Conservation (phyloP, 2,329 filamentous ascomycete genomes). For the Exophiala xenobiotica region DNA sequence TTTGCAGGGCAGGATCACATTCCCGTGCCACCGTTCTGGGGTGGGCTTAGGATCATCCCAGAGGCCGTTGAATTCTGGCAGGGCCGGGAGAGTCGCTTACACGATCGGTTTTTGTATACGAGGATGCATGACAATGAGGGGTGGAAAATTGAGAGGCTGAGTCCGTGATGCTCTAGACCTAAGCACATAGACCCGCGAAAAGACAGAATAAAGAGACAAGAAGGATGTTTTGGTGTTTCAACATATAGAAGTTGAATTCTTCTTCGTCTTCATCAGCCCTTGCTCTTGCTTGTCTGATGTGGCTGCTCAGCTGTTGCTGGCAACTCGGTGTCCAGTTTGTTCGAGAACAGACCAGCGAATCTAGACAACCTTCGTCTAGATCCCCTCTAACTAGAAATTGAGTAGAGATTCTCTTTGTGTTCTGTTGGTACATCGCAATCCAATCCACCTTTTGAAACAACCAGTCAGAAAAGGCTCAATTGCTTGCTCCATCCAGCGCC, state of each 20-base stretch:
- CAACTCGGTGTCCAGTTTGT: constrained; percentile 5
- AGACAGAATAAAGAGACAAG: background rate
- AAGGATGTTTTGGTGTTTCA: constrained; percentile 3
- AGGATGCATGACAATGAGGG: constrained; percentile 49
- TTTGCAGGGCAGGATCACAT: constrained; percentile 78
- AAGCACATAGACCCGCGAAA: background rate
- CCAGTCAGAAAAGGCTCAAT: background rate
- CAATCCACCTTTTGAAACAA: constrained; percentile 2
- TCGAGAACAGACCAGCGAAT: constrained; percentile 11
- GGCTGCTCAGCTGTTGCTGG: constrained; percentile 13
- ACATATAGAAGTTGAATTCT: constrained; percentile 24
- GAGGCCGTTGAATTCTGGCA: constrained; percentile 95
- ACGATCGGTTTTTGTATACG: constrained; percentile 89
- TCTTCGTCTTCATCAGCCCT: constrained; percentile 16
- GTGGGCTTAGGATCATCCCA: constrained; percentile 80
- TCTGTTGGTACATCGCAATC: constrained; percentile 24
- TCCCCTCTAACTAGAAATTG: constrained; percentile 21
- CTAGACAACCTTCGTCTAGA: constrained; percentile 17
- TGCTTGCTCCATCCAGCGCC: constrained; percentile 16
- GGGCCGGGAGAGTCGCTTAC: constrained; percentile 81
- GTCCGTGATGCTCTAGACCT: constrained; percentile 21
- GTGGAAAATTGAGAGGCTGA: constrained; percentile 31
- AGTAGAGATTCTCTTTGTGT: constrained; percentile 26
- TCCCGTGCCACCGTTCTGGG: constrained; percentile 92
- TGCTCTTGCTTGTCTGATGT: constrained; percentile 5